Percentiles rank a stretch among this genome's conserved stretches.
Conservation (phyloP, 2,329 filamentous ascomycete species). For the Pestalotiopsis sp. region DNA sequence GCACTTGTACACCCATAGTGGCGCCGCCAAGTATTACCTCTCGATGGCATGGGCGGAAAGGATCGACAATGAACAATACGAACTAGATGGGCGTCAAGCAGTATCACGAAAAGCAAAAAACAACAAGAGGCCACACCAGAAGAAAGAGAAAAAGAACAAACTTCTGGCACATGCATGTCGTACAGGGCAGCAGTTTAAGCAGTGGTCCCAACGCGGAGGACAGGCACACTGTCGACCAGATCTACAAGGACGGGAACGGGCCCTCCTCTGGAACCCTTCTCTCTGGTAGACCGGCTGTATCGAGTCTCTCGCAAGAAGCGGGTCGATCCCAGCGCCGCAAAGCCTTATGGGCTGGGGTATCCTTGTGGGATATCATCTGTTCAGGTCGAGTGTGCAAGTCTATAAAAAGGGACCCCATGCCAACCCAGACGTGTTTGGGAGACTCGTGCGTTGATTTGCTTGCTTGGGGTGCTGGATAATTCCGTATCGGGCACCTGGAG, state of each 20-base stretch:
- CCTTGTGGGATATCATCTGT: background rate
- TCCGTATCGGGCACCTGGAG: too few relatives aligned
- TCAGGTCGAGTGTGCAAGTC: background rate
- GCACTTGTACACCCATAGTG: constrained; percentile 39
- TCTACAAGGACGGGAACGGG: constrained; percentile 1
- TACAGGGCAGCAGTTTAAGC: background rate
- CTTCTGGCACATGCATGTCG: background rate
- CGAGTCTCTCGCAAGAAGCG: constrained; percentile 5
- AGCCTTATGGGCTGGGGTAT: constrained; percentile 2
- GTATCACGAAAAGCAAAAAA: background rate
- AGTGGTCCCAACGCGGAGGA: background rate
- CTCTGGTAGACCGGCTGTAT: background rate
- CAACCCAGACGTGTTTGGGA: background rate
- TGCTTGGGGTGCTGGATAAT: too few relatives aligned
- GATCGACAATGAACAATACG: background rate
- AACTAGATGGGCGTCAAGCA: background rate
- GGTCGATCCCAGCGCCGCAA: background rate
- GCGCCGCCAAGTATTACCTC: background rate
- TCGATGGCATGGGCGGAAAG: background rate
- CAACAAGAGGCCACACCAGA: background rate
- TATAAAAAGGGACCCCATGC: constrained; percentile 7
- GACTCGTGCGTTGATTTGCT: too few relatives aligned
- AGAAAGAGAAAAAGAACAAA: constrained; percentile 1
- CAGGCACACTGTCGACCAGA: background rate
- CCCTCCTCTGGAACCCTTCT: background rate